Base-by-base conservation (phyloP, 2,329 filamentous ascomycete species). In the Exophiala xenobiotica region DNA sequence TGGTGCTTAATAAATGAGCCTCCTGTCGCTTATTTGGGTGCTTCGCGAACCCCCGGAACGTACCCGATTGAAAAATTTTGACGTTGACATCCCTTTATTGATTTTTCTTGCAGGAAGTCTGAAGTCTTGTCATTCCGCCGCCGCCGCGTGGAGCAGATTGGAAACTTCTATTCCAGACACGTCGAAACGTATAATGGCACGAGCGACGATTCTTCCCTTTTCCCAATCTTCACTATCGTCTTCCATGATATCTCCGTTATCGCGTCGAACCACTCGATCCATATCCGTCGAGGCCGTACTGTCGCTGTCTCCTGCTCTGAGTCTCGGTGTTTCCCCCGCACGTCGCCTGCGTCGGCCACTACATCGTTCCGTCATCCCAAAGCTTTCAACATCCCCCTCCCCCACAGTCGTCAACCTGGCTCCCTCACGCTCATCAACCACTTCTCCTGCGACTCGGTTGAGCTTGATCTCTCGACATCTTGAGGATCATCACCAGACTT, bases 391-490 rank as follows among this genome's bases (percentile, higher is more conserved):
- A 18, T 24, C 5, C 9, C 9, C 6, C 38, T 46, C 54, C 40
- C 26, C 47, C 39, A 46, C 41, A 48, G 43, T 66, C 67, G 67
- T 68, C 70, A 73, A 65, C 55, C 71, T 76, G 73, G 75, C 76
- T 66, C 64, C 68, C 63, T 73, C 73, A 65, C 73, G 67, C 64
- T 71, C 71, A 60, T 50, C 54, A 45, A 47, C 56, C 31, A 27
- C 6, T 12, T 44, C 53, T 35, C 49, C 58, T 50, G 72, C 66
- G 63, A 71, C 76, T 65, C 77, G 80, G 50, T 69, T 83, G 59
- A 76, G 74, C 67, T 77, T 83, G 67, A 78, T 85, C 66, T 78
- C 79, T 60, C 77, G 79, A 68, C 82, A 85, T 64, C 73, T 85
- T 59, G 75, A 79, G 63, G 40, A 49, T 16, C 45, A 55, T 33